Evolutionary conservation across 2,329 filamentous ascomycete genomes (phyloP), one percentile per base, ranked within the genome.

Genomic region (Ophiostoma himal-ulmi): DNA sequence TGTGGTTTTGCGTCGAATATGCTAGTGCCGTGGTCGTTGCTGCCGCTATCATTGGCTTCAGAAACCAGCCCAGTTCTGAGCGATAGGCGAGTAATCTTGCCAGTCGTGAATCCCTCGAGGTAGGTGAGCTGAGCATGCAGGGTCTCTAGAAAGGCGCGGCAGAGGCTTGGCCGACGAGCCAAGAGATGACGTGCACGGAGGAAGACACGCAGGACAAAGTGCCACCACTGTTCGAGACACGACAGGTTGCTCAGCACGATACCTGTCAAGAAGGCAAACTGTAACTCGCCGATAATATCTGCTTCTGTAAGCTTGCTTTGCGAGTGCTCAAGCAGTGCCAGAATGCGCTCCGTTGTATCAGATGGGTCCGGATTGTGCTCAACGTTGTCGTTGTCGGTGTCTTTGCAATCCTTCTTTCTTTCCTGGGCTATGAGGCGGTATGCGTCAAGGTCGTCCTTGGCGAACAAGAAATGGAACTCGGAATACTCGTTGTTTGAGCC

Each of bases 181-280:
- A 81, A 78, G 1, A 89, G 82, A 11, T 74, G 73, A 74, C 83
- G 82, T 1, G 85, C 82, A 36, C 82, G 82, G 66, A 89, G 81
- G 13, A 87, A 74, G 44, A 88, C 75, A 67, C 80, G 82, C 54
- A 84, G 80, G 3, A 84, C 76, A 72, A 87, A 81, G 74, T 87
- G 82, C 80, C 83, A 86, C 87, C 87, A 89, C 72, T 89, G 86
- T 72, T 88, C 85, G 62, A 88, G 79, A 73, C 87, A 89, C 10
- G 85, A 81, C 60, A 84, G 78, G 75, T 88, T 89, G 57, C 84
- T 83, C 0, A 89, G 82, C 70, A 86, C 81, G 76, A 84, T 82
- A 52, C 86, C 87, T 0, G 83, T 83, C 5, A 89, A 75, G 74
- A 85, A 89, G 60, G 83, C 82, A 75, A 89, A 85, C 74, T 89